These are phyloP conservation scores for Macrophomina pseudophaseolina DNA, from an alignment of 2,329 filamentous ascomycete genomes.

Conservation along the genomic window DNA sequence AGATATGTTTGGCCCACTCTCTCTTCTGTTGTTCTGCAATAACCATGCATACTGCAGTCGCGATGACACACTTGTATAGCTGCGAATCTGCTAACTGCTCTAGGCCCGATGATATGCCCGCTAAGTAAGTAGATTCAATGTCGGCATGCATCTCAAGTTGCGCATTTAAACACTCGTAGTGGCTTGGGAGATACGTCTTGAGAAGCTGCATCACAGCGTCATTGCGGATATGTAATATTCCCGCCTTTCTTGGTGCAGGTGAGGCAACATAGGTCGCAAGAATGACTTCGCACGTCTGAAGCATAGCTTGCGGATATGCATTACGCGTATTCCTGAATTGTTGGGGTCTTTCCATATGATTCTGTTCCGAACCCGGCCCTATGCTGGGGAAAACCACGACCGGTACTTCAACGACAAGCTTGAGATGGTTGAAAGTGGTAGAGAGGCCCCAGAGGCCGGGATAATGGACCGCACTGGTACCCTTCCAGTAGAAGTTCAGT, in stretches of 20 bases:
- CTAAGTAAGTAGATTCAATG: slow-evolving; percentile 9
- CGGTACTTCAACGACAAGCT: slow-evolving; percentile 36
- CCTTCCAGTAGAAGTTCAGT: slow-evolving; percentile 44
- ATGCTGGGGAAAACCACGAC: not conserved
- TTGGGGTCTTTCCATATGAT: not conserved
- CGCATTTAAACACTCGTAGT: not conserved
- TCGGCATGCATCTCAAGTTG: not conserved
- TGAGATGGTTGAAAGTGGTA: slow-evolving; percentile 39
- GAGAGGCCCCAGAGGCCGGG: slow-evolving; percentile 32
- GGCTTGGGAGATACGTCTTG: not conserved
- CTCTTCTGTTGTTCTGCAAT: slow-evolving; percentile 41
- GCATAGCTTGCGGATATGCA: not conserved
- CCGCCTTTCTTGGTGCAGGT: slow-evolving; percentile 36
- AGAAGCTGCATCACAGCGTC: slow-evolving; percentile 31
- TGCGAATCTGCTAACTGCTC: slow-evolving; percentile 20
- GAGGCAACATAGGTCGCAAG: slow-evolving; percentile 39
- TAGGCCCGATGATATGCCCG: slow-evolving; percentile 22
- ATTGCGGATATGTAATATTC: slow-evolving; percentile 38
- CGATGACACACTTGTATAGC: slow-evolving; percentile 39
- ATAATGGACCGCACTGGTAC: slow-evolving; percentile 38
- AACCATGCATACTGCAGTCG: slow-evolving; percentile 42
- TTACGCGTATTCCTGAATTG: not conserved
- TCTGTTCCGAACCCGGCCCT: no score
- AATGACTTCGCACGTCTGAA: slow-evolving; percentile 32
- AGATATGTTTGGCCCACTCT: slow-evolving; percentile 6